Conservation (phyloP, 2,329 filamentous ascomycete genomes). For the Trichophyton benhamiae region DNA sequence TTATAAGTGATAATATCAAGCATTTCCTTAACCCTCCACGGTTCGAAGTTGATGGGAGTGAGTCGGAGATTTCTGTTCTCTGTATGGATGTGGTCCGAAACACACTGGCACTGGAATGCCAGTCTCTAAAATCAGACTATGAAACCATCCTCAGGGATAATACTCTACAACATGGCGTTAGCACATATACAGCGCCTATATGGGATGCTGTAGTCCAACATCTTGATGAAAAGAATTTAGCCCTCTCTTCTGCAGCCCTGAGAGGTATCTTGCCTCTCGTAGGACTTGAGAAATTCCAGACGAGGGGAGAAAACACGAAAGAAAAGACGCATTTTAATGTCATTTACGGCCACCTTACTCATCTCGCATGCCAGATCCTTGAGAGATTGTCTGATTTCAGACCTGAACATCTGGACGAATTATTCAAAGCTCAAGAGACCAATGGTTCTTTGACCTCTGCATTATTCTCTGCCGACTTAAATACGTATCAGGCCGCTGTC, state of each 20-base stretch:
- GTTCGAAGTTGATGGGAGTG: slow-evolving; percentile 35
- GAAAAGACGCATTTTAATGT: slow-evolving; percentile 65
- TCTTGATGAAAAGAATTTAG: slow-evolving; percentile 53
- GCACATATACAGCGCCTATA: slow-evolving; percentile 58
- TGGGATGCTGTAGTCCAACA: slow-evolving; percentile 66
- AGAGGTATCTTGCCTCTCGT: slow-evolving; percentile 58
- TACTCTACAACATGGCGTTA: slow-evolving; percentile 53
- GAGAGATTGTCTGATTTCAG: slow-evolving; percentile 68
- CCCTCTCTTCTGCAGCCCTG: slow-evolving; percentile 62
- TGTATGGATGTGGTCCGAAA: slow-evolving; percentile 54
- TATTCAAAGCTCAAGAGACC: slow-evolving; percentile 56
- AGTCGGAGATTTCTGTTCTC: slow-evolving; percentile 42
- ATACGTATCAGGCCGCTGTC: slow-evolving; percentile 66
- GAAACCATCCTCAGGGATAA: slow-evolving; percentile 50
- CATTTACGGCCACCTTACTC: slow-evolving; percentile 50
- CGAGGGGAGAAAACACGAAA: slow-evolving; percentile 32
- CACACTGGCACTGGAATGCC: slow-evolving; percentile 58
- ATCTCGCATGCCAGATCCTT: slow-evolving; percentile 59
- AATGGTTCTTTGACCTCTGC: slow-evolving; percentile 65
- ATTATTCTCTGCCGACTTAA: slow-evolving; percentile 67
- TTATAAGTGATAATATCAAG: slow-evolving; percentile 39
- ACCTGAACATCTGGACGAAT: slow-evolving; percentile 51
- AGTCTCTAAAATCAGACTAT: slow-evolving; percentile 56
- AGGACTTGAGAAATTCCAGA: slow-evolving; percentile 60
- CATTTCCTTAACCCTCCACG: slow-evolving; percentile 47